Base-by-base conservation (phyloP, 2,329 filamentous ascomycete species). In the Hypoxylon rubiginosum region DNA sequence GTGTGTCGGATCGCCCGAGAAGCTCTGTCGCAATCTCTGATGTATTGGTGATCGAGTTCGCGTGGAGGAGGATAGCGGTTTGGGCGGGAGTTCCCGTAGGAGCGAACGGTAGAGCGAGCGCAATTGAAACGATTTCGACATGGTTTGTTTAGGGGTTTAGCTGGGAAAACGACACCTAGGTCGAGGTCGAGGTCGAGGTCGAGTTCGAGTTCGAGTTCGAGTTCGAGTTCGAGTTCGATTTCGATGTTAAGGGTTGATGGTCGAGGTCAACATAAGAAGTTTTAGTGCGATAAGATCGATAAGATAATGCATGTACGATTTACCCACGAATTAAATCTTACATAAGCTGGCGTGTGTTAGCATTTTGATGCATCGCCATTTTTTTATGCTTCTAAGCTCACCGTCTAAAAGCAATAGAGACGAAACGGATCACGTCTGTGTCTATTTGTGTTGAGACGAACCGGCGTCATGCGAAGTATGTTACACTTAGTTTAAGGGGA, bases 61-160 rank as follows among this genome's bases (percentile, higher is more conserved):
- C 65, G 80, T 73, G 62, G 82, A 81, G 26, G 54, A 51, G 83
- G 73, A 88, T 79, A 2, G 34, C 1, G 86, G 84, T 5, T 90
- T 90, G 7, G 91, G 87, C 1, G 95, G 95, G 8, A 97, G 89
- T 82, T 97, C 94, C 79, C 95, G 93, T 60, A 98, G 89, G 76
- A 97, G 85, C 45, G 91, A 87, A 74, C 95, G 92, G 86, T 98
- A 98, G 76, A 97, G 86, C 36, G 93, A 89, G 75, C 93, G 92
- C 45, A 92, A 78, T 41, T 83, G 82, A 43, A 86, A 78, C 67
- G 84, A 78, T 62, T 75, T 78, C 1, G 81, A 74, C 73, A 79
- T 80, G 43, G n/a, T 58, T 54, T n/a, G 9, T 13, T 26, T 13
- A 15, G 30, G 19, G 19, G 11, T 4, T 10, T 28, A n/a, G 51